A percentile compares a stretch with the other conserved stretches of the same genome.
These are phyloP conservation scores for Hypoxylon intermedium DNA, from an alignment of 495 filamentous ascomycete genomes.

Conservation along the genomic window DNA sequence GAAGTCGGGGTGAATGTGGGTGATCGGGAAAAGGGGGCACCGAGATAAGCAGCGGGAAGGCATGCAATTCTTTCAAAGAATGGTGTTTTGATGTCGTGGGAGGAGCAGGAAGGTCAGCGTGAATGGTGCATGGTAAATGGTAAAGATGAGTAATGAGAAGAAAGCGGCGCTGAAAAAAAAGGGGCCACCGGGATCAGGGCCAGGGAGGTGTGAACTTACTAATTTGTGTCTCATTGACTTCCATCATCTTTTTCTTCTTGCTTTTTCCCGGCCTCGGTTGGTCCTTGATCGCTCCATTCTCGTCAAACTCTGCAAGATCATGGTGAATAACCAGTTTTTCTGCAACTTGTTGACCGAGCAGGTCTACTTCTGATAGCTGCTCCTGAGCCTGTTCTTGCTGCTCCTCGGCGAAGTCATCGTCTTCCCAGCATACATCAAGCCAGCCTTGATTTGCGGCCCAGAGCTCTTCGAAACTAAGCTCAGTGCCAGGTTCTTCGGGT, in stretches of 20 bases:
- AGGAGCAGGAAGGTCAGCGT: too few species aligned
- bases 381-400: slow-evolving; percentile 34
- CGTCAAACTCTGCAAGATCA: slow-evolving; percentile 55
- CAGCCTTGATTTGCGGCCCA: slow-evolving; percentile 80
- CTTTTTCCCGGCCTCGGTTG: slow-evolving; percentile 43
- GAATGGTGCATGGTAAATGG: too few species aligned
- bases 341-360: slow-evolving; percentile 37
- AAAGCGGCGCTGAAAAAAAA: background rate
- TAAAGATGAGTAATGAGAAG: too few species aligned
- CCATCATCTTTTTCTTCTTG: slow-evolving; percentile 74
- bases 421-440: slow-evolving; percentile 74
- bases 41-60: too few species aligned
- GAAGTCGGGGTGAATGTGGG: too few species aligned
- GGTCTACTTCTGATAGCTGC: slow-evolving; percentile 33
- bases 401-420: slow-evolving; percentile 45
- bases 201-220: slow-evolving; percentile 58
- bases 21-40: too few species aligned
- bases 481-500: slow-evolving; percentile 67
- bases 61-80: too few species aligned
- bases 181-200: background rate
- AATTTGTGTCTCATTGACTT: slow-evolving; percentile 85
- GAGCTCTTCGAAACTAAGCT: slow-evolving; percentile 90
- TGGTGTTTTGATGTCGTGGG: too few species aligned
- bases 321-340: slow-evolving; percentile 55
- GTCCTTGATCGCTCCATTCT: slow-evolving; percentile 56